Evolutionary conservation across 345 rosid genomes (phyloP).

Genomic region (Salix udensis): DNA sequence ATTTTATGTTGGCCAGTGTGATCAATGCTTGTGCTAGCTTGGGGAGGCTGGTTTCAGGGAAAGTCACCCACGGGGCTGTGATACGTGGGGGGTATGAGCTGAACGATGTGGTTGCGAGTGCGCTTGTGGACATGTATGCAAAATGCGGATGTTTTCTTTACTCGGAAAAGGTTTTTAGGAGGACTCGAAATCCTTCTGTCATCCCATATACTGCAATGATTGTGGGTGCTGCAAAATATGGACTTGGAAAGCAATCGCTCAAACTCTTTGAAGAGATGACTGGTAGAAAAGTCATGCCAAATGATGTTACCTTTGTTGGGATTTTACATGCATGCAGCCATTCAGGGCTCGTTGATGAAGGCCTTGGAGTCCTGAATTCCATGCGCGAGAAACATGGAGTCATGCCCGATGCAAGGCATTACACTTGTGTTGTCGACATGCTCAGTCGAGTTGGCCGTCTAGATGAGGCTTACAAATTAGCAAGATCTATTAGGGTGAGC

Average conservation of each 20-base stretch:
- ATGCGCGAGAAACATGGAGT: slow-evolving; percentile 53
- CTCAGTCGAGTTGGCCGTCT: slow-evolving; percentile 67
- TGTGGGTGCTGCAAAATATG: slow-evolving; percentile 50
- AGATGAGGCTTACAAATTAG: slow-evolving; percentile 61
- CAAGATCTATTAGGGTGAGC: slow-evolving; percentile 41
- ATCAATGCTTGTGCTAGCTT: slow-evolving; percentile 66
- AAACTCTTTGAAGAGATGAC: slow-evolving; percentile 55
- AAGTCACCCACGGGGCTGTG: slow-evolving; percentile 57
- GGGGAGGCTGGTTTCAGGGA: slow-evolving; percentile 59
- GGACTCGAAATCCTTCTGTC: slow-evolving; percentile 49
- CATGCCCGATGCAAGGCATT: slow-evolving; percentile 56
- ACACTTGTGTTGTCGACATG: slow-evolving; percentile 78
- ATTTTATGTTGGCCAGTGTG: slow-evolving; percentile 66
- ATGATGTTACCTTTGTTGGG: slow-evolving; percentile 61
- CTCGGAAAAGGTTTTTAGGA: slow-evolving; percentile 51
- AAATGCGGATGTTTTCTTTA: slow-evolving; percentile 62
- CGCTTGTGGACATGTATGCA: slow-evolving; percentile 81
- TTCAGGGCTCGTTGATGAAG: slow-evolving; percentile 67
- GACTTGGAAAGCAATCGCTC: slow-evolving; percentile 48
- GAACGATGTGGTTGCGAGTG: slow-evolving; percentile 53
- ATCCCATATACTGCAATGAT: slow-evolving; percentile 73
- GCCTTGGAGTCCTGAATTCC: slow-evolving; percentile 43
- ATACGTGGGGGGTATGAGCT: slow-evolving; percentile 40
- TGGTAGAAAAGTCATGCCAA: slow-evolving; percentile 52
- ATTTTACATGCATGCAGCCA: slow-evolving; percentile 81